Conservation (phyloP, 2,329 filamentous ascomycete species). For the Botrytis fabae region DNA sequence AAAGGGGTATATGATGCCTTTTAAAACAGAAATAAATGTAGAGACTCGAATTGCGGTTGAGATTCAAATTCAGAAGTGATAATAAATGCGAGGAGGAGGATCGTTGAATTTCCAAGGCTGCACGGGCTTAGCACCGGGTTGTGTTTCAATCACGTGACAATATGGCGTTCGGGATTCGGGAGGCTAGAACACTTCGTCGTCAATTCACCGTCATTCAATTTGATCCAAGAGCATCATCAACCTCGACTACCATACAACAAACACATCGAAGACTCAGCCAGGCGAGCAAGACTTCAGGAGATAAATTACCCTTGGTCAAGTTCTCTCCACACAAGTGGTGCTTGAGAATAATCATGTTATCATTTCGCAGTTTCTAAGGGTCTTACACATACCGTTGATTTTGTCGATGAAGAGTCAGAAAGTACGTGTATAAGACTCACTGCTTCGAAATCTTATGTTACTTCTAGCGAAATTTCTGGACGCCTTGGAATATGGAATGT, state of each 20-base stretch:
- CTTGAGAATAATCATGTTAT: background rate
- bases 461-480: background rate
- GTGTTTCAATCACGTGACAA: background rate
- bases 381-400: background rate
- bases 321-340: background rate
- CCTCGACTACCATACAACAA: background rate
- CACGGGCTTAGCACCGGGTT: background rate
- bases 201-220: background rate
- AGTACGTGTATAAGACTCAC: background rate
- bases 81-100: background rate
- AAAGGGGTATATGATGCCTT: no score
- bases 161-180: fast-evolving
- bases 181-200: background rate
- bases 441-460: background rate
- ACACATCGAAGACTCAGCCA: background rate
- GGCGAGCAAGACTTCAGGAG: background rate
- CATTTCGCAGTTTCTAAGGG: background rate
- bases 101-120: background rate
- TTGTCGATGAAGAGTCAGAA: background rate
- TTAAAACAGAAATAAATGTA: background rate
- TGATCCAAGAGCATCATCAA: background rate
- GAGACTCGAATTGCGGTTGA: background rate
- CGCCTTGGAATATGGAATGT: background rate
- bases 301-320: background rate
- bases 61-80: background rate